Evolutionary conservation across 352 stramenopile genomes (phyloP).

Genomic region (Phytophthora colocasiae): DNA sequence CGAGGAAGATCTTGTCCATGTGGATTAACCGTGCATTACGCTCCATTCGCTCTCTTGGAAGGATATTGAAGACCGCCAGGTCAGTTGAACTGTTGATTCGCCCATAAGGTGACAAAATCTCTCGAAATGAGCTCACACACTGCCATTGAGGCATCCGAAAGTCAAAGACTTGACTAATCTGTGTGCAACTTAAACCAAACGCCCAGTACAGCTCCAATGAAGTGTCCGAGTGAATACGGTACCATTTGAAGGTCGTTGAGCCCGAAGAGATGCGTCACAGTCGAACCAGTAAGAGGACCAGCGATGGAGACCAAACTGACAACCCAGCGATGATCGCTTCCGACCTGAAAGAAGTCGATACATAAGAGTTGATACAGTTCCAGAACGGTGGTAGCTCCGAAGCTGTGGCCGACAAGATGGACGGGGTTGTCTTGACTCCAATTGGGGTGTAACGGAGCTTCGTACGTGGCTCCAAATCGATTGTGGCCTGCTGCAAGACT

Average conservation of each 20-base stretch:
- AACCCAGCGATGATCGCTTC: constrained; percentile 61
- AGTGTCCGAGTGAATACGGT: constrained; percentile 38
- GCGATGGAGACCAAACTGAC: constrained; percentile 62
- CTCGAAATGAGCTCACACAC: constrained; percentile 24
- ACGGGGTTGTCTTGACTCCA: constrained; percentile 65
- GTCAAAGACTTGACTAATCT: constrained; percentile 47
- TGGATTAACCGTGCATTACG: constrained; percentile 47
- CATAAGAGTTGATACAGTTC: constrained; percentile 79
- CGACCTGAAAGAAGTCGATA: constrained; percentile 61
- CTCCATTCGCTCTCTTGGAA: constrained; percentile 53
- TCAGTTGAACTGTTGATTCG: constrained; percentile 54
- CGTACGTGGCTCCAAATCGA: constrained; percentile 53
- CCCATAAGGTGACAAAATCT: constrained; percentile 45
- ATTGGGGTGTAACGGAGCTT: constrained; percentile 40
- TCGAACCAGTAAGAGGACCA: constrained; percentile 57
- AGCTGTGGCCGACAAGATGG: constrained; percentile 77
- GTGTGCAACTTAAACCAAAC: constrained; percentile 60
- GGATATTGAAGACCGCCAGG: constrained; percentile 58
- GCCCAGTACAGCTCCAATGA: constrained; percentile 36
- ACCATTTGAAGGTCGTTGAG: constrained; percentile 34
- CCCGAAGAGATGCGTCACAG: constrained; percentile 37
- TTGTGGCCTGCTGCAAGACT: constrained; percentile 43
- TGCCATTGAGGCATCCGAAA: constrained; percentile 72
- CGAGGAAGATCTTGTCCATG: constrained; percentile 65
- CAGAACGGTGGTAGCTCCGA: constrained; percentile 68